Conservation (phyloP, 257 asterid species). For the Ocimum tenuiflorum region DNA sequence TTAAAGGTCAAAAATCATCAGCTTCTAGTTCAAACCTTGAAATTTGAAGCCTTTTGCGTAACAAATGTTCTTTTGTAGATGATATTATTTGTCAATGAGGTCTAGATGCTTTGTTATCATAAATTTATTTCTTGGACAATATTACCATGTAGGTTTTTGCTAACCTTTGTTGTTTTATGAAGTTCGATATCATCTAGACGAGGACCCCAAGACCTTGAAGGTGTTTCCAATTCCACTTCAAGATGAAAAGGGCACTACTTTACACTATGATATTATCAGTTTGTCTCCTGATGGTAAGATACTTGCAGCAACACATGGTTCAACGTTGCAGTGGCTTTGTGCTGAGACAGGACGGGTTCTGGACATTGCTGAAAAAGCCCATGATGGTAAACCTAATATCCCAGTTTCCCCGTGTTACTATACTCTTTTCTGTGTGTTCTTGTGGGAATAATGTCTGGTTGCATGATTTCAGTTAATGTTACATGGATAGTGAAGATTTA, state of each 20-base stretch:
- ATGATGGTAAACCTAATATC: conserved; percentile 60
- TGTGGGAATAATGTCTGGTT: background rate
- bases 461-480: background rate
- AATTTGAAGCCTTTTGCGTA: background rate
- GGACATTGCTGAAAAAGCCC: conserved; percentile 93
- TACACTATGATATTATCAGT: conserved; percentile 77
- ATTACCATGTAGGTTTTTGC: conserved; percentile 1
- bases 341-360: conserved; percentile 79
- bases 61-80: background rate
- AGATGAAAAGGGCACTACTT: conserved; percentile 62
- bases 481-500: too few relatives aligned
- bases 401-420: background rate
- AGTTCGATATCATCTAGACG: conserved; percentile 93
- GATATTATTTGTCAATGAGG: background rate
- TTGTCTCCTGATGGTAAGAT: conserved; percentile 88
- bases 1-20: background rate
- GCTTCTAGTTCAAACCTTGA: background rate
- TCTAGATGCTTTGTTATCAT: conserved; percentile 3
- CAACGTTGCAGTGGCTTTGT: conserved; percentile 86
- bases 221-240: conserved; percentile 83
- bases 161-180: conserved; percentile 32
- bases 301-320: conserved; percentile 81
- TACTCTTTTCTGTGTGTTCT: background rate
- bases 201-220: conserved; percentile 93
- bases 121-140: background rate